phyloP scores from a whole-genome alignment of 2,329 filamentous ascomycete species.

The Cordyceps farinosa region DNA sequence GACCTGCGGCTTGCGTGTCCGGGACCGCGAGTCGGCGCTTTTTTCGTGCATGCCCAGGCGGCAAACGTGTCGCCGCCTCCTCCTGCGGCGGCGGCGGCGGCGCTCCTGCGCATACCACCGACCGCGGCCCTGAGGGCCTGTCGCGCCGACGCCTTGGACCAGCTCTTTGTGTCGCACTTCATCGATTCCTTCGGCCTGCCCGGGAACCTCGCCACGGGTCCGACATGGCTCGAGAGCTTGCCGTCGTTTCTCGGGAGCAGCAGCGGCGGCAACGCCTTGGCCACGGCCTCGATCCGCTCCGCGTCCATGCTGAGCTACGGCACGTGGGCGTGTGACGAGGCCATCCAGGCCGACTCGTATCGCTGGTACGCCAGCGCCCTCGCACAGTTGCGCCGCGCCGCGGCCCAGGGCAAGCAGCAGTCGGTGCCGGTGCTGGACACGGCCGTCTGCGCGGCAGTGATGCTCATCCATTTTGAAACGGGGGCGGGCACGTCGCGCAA shows the following conservation, averaged over 20 bases:
- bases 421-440: not conserved
- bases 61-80: not conserved
- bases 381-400: not conserved
- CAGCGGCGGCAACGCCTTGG: not conserved
- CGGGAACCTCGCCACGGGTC: not conserved
- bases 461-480: slow-evolving; percentile 16
- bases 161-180: slow-evolving; percentile 12
- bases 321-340: slow-evolving; percentile 7
- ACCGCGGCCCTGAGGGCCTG: not conserved
- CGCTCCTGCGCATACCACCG: not conserved
- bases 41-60: slow-evolving; percentile 10
- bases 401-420: not conserved
- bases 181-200: slow-evolving; percentile 12
- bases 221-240: slow-evolving; percentile 11
- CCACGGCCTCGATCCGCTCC: slow-evolving; percentile 10
- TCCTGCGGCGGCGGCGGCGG: not conserved
- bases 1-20: not conserved
- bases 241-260: not conserved
- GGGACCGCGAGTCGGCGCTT: slow-evolving; percentile 3
- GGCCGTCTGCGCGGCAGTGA: slow-evolving; percentile 10
- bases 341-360: slow-evolving; percentile 1
- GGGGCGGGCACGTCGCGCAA: not conserved
- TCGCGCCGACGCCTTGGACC: slow-evolving; percentile 10
- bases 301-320: slow-evolving; percentile 15
- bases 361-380: slow-evolving; percentile 10